Percentiles rank a stretch among this genome's conserved stretches.
Evolutionary conservation across 169 alveolate species (phyloP).

Genomic region (Cardiosporidium cionae): DNA sequence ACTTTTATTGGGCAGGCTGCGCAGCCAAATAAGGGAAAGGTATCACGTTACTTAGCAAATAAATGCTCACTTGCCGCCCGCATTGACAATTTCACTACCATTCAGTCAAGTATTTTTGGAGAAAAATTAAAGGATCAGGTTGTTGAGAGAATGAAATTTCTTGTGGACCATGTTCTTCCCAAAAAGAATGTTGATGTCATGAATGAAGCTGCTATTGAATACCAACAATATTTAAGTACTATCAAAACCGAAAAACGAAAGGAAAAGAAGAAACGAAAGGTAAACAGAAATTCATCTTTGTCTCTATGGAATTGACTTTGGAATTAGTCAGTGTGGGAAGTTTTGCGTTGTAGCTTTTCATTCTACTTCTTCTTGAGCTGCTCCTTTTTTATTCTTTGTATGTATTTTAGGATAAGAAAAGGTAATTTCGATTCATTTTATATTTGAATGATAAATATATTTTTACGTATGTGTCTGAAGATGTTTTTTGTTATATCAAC

Average conservation of each 20-base stretch:
- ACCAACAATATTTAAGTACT: not conserved
- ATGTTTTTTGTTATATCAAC: too few species aligned
- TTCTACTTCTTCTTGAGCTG: too few species aligned
- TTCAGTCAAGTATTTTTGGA: slow-evolving; percentile 78
- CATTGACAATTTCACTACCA: slow-evolving; percentile 80
- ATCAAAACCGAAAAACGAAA: not conserved
- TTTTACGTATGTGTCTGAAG: too few species aligned
- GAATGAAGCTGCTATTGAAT: slow-evolving; percentile 49
- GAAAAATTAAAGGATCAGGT: slow-evolving; percentile 82
- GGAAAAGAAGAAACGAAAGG: not conserved
- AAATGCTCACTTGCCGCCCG: slow-evolving; percentile 97
- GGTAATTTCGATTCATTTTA: too few species aligned
- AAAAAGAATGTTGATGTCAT: slow-evolving; percentile 66
- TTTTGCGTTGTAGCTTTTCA: too few species aligned
- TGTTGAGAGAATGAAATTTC: slow-evolving; percentile 85
- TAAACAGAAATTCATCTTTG: too few species aligned
- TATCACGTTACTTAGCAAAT: slow-evolving; percentile 93
- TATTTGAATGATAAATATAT: too few species aligned
- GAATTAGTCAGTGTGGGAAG: too few species aligned
- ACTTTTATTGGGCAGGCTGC: slow-evolving; percentile 92
- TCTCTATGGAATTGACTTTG: too few species aligned
- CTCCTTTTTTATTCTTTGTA: too few species aligned
- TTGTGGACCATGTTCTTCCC: slow-evolving; percentile 60
- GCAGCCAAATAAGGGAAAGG: slow-evolving; percentile 83
- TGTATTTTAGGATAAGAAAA: too few species aligned